Conservation (phyloP, 768 basidiomycete species). For the Hortiboletus campestris region DNA sequence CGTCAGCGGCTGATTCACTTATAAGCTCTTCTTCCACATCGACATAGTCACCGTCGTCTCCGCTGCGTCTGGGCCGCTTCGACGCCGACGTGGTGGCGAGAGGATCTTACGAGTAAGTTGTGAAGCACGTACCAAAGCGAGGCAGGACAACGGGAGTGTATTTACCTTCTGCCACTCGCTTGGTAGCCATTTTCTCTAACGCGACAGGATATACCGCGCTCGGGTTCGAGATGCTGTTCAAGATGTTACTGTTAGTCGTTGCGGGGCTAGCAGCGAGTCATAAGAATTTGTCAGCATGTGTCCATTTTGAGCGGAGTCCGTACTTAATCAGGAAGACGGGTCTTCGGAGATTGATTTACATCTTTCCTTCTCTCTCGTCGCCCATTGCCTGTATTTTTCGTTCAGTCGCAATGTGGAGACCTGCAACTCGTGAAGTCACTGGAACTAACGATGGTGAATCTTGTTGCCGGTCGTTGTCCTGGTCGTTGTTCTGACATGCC, state of each 20-base stretch:
- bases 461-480: background rate
- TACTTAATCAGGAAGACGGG: constrained; percentile 20
- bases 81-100: constrained; percentile 26
- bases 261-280: background rate
- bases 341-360: constrained; percentile 36
- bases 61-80: constrained; percentile 44
- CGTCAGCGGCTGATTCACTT: constrained; percentile 32
- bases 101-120: constrained; percentile 15
- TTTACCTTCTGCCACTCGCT: constrained; percentile 42
- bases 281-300: constrained; percentile 26
- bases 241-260: constrained; percentile 7
- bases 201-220: background rate
- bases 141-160: background rate
- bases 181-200: constrained; percentile 34
- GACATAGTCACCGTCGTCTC: constrained; percentile 55
- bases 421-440: constrained; percentile 84
- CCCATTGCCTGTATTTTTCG: constrained; percentile 26
- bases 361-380: constrained; percentile 21
- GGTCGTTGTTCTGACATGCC: constrained; percentile 14
- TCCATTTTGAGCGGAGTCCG: constrained; percentile 35
- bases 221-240: background rate
- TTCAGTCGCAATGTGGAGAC: constrained; percentile 73
- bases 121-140: background rate
- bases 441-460: constrained; percentile 88
- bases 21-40: constrained; percentile 56